These are phyloP conservation scores for Epichloe gansuensis DNA, from an alignment of 2,329 filamentous ascomycete species.

Conservation along the genomic window DNA sequence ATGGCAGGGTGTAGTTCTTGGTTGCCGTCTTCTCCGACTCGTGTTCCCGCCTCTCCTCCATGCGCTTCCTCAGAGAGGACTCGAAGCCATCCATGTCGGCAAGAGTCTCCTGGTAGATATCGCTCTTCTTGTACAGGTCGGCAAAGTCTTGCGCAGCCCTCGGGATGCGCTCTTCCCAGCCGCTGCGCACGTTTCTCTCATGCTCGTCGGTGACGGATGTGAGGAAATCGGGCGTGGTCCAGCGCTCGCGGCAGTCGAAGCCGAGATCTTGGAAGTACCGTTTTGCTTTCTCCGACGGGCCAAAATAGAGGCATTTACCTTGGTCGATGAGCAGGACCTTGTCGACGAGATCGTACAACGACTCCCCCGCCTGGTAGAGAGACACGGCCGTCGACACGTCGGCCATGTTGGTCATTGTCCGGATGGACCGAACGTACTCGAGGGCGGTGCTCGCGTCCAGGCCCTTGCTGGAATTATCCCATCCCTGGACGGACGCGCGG, in stretches of 20 bases:
- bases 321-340: conserved; percentile 65
- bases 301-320: conserved; percentile 63
- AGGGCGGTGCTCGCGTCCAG: conserved; percentile 62
- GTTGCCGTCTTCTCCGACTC: conserved; percentile 58
- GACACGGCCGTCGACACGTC: conserved; percentile 59
- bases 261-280: conserved; percentile 60
- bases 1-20: conserved; percentile 65
- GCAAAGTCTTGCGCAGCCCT: conserved; percentile 57
- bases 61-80: conserved; percentile 42
- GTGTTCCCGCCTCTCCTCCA: conserved; percentile 34
- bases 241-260: conserved; percentile 57
- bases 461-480: conserved; percentile 64
- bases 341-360: conserved; percentile 56
- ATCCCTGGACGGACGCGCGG: conserved; percentile 52
- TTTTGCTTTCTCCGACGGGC: conserved; percentile 49
- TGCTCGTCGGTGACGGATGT: conserved; percentile 66
- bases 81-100: conserved; percentile 52
- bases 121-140: conserved; percentile 51
- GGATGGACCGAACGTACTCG: conserved; percentile 54
- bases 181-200: conserved; percentile 55
- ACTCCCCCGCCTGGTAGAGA: conserved; percentile 59
- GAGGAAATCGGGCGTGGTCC: conserved; percentile 64
- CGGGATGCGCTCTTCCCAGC: conserved; percentile 53
- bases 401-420: conserved; percentile 57
- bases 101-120: conserved; percentile 45